Percentiles rank a stretch among this genome's conserved stretches.
These are phyloP conservation scores for Mucor saturninus DNA, from an alignment of 371 early-diverging fungal genomes.

Conservation along the genomic window DNA sequence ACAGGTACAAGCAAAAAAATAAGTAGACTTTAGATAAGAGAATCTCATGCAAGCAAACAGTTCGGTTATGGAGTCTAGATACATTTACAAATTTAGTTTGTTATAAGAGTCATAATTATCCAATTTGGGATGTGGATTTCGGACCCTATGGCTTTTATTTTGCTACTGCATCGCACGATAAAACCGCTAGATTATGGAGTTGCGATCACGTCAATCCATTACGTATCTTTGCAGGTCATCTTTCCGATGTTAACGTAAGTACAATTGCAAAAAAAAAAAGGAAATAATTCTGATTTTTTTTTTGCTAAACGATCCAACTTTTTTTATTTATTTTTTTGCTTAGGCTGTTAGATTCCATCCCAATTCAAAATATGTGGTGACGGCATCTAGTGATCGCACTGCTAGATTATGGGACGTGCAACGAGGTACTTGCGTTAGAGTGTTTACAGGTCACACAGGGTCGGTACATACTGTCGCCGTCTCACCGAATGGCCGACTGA, in stretches of 20 bases:
- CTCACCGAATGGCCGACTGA: constrained; percentile 93
- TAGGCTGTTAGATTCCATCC: constrained; percentile 97
- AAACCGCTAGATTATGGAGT: constrained; percentile 97
- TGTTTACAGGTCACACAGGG: constrained; percentile 93
- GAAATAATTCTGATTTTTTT: not conserved
- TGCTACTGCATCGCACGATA: constrained; percentile 96
- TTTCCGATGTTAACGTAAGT: constrained; percentile 96
- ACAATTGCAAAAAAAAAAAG: not conserved
- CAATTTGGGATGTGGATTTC: constrained; percentile 96
- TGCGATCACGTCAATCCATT: constrained; percentile 95
- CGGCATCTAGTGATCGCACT: constrained; percentile 95
- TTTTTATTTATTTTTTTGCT: not conserved
- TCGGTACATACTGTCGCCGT: constrained; percentile 88
- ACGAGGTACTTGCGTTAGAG: constrained; percentile 89
- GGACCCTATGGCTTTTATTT: constrained; percentile 95
- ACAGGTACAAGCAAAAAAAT: constrained; percentile 71
- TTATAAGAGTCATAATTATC: constrained; percentile 98
- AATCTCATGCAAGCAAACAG: constrained; percentile 37
- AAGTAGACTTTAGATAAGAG: not conserved
- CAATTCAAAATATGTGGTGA: constrained; percentile 95
- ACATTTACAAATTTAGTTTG: constrained; percentile 88
- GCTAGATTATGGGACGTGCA: constrained; percentile 98
- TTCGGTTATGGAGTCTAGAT: constrained; percentile 96
- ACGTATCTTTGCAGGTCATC: constrained; percentile 97
- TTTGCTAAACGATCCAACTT: not conserved